A percentile compares a stretch with the other conserved stretches of the same genome.
phyloP scores from a whole-genome alignment of 129 eudicot species.

The Calendula officinalis region DNA sequence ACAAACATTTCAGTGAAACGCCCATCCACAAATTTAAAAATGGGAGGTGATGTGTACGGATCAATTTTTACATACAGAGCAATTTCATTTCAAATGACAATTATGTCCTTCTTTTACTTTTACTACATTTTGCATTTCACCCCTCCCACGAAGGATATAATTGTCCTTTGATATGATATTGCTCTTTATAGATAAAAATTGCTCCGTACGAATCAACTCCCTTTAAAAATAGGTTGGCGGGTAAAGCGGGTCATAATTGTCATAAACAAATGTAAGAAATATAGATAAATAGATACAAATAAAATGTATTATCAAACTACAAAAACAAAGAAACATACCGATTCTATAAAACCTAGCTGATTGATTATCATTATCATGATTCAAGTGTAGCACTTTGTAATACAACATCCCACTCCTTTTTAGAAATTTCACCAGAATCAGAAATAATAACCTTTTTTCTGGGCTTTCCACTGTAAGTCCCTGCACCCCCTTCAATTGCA shows the following conservation, averaged over 20 bases:
- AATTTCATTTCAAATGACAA: too few species aligned
- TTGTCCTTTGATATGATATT: too few species aligned
- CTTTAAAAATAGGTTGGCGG: too few species aligned
- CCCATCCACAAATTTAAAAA: too few species aligned
- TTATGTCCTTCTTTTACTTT: too few species aligned
- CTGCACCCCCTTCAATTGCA: conserved; percentile 95
- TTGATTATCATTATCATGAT: conserved; percentile 28
- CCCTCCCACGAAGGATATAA: too few species aligned
- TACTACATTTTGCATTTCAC: too few species aligned
- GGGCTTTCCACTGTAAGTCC: conserved; percentile 91
- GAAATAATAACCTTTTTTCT: conserved; percentile 81
- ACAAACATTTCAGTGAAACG: too few species aligned
- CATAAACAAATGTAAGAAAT: background rate
- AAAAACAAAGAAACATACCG: conserved; percentile 1
- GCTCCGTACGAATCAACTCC: background rate
- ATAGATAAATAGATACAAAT: conserved; percentile 30
- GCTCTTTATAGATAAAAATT: too few species aligned
- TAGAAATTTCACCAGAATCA: conserved; percentile 80
- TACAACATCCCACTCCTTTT: conserved; percentile 71
- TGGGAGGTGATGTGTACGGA: too few species aligned
- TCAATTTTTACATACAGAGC: too few species aligned
- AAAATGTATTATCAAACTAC: conserved; percentile 26
- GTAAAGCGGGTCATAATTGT: background rate
- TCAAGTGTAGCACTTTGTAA: conserved; percentile 25
- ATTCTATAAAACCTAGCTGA: conserved; percentile 29